Evolutionary conservation across 2,329 filamentous ascomycete genomes (phyloP), one percentile per base, ranked within the genome.

Genomic region (Monosporascus ibericus): DNA sequence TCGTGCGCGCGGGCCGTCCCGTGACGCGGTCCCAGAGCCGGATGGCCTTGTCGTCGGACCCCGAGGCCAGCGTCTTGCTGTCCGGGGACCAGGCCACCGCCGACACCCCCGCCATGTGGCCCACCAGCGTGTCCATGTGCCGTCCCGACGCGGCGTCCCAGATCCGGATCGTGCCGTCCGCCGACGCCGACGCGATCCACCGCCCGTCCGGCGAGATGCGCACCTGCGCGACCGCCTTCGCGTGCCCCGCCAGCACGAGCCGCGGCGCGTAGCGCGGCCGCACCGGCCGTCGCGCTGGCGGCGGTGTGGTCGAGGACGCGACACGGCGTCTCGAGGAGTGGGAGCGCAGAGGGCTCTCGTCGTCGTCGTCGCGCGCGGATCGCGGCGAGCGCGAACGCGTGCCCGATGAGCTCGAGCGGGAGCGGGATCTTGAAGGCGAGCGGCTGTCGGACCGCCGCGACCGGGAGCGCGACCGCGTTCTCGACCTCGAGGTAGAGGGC

Each of bases 41-140:
- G 57, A 99, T 97, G 1, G 88, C 85, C 73, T 99, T 99, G 78
- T 99, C 94, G 70, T 99, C 94, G 5, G 89, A 92, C 24, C 92
- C 94, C 9, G 90, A 92, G 4, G 92, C 94, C 47, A 99, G 79
- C 3, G 88, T 90, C 60, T 85, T 85, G 55, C 87, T 90, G 68
- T 97, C 91, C 0, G 92, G 92, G 54, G 87, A 87, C 94, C 94
- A 99, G n/a, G 92, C 86, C 47, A 99, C 80, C 39, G 91, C 92
- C 34, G 89, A 95, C 18, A 99, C 84, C 55, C 94, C 94, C 0
- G 92, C 92, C 66, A 96, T 81, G 72, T 99, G 94, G 6, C 92
- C 94, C 64, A 96, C 88, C 24, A 99, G 82, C 0, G 90, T 96
- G 63, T 96, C 88, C 67, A 92, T 83, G 55, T 94, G 85, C 52